Base-by-base conservation (phyloP, 2,329 filamentous ascomycete genomes). In the Epichloe coenophiala region DNA sequence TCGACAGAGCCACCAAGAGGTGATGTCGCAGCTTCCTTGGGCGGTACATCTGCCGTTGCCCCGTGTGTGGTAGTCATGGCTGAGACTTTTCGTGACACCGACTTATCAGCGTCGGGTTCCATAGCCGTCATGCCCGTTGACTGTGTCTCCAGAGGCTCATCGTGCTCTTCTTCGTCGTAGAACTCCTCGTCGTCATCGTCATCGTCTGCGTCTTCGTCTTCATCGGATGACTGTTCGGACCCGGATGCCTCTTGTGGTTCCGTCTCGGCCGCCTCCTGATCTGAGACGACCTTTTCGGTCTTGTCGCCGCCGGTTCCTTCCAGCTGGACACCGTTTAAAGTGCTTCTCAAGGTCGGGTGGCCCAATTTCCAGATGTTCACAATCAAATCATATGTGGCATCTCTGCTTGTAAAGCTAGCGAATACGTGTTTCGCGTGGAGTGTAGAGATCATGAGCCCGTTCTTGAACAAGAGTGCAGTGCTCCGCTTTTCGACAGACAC, bases 351-450 rank as follows among this genome's bases (percentile, higher is more conserved):
- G 50, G 88, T 88, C 2, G 93, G 91, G 64, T 98, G 93, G 15
- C 88, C 93, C 33, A 96, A 84, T 65, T 95, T 95, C 93, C 93
- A 98, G 52, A 98, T 97, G 53, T 94, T 94, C 57, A 98, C 86
- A 63, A 98, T 90, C 44, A 98, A 72, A 63, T 98, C 94, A 62
- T 97, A 98, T 0, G 94, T 97, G 3, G 90, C 88, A 67, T 98
- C 93, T 63, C 93, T 79, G 61, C 88, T 93, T 5, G 95, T 84
- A 57, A 98, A 88, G 68, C 90, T 96, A 50, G 93, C 90, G 68
- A 98, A 98, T 1, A 94, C 83, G 61, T 98, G 93, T 57, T 93
- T 89, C 42, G 93, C 89, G 64, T 98, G 93, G 12, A 97, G 72
- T 0, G 93, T 98, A 47, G 94, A 89, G 42, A 98, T 95, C 69